Conservation (phyloP, 176 grass and related monocot genomes). For the Sorghum bicolor region Sorghum_bicolor_NCBIv3 NC_012873.2:53290501-53291000, state of each 20-base stretch:
- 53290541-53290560: background rate
- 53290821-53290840: no score
- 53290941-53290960: background rate
- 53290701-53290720: no score
- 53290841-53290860: background rate
- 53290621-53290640: background rate
- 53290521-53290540: background rate
- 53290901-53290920: background rate
- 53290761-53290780: no score
- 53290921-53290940: background rate
- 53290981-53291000: background rate
- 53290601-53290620: background rate
- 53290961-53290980: background rate
- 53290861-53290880: background rate
- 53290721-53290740: no score
- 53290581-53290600: background rate
- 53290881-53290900: background rate
- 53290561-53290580: background rate
- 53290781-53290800: no score
- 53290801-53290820: no score
- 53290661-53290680: no score
- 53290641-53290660: no score
- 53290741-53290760: no score
- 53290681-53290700: no score
- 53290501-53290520: background rate